A percentile compares a stretch with the other conserved stretches of the same genome.
phyloP scores from a whole-genome alignment of 202 grass and related monocot genomes.

The Cymbopogon flexuosus region DNA sequence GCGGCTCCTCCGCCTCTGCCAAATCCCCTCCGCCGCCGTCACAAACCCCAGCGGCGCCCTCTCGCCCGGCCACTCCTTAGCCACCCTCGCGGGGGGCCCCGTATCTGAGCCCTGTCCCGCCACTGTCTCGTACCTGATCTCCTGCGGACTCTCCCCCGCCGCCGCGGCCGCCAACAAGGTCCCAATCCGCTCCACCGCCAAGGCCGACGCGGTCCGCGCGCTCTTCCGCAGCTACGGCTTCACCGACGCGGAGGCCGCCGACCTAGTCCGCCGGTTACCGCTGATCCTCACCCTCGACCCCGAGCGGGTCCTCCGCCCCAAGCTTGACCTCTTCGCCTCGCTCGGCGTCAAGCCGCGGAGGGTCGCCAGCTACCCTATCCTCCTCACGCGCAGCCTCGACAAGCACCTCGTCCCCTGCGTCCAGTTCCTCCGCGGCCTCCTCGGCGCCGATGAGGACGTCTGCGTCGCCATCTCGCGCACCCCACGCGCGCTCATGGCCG shows the following conservation, averaged over 20 bases:
- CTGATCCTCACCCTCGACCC: conserved; percentile 10
- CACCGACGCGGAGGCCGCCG: too few relatives aligned
- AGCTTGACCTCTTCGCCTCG: conserved; percentile 39
- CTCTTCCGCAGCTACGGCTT: too few relatives aligned
- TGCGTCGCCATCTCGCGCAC: neutral
- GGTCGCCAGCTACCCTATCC: neutral
- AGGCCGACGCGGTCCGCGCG: too few relatives aligned
- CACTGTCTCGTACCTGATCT: too few relatives aligned
- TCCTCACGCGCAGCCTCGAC: conserved; percentile 31
- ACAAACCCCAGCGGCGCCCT: neutral
- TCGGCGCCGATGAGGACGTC: conserved; percentile 19
- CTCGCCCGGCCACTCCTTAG: neutral
- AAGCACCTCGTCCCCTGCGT: conserved; percentile 39
- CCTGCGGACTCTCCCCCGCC: too few relatives aligned
- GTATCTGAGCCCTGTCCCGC: too few relatives aligned
- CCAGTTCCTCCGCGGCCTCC: conserved; percentile 31
- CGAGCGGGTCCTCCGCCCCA: conserved; percentile 33
- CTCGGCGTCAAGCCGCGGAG: conserved; percentile 20
- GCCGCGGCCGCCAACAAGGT: too few relatives aligned
- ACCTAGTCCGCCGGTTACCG: neutral
- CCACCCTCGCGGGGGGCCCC: neutral
- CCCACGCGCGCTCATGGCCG: neutral
- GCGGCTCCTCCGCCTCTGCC: conserved; percentile 3
- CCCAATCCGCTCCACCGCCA: too few relatives aligned
- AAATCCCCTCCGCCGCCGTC: neutral